Percentiles rank a stretch among this genome's conserved stretches.
These are phyloP conservation scores for Scedosporium aurantiacum DNA, from an alignment of 2,329 filamentous ascomycete species.

Conservation along the genomic window DNA sequence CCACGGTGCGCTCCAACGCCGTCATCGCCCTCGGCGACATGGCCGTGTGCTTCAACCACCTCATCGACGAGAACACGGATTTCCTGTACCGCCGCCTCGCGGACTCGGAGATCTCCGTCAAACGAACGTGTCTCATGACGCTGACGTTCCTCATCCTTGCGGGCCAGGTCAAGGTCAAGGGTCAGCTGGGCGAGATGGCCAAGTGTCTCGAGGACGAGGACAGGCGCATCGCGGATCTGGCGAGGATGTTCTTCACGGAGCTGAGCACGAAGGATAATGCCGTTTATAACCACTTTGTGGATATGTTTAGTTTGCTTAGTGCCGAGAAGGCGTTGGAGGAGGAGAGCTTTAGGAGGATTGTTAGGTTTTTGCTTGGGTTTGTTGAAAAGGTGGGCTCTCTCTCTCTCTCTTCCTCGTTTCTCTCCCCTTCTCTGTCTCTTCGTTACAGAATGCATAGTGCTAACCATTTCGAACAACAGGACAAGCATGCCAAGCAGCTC, in stretches of 20 bases:
- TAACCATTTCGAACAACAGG: slow-evolving; percentile 39
- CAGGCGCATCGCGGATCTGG: slow-evolving; percentile 83
- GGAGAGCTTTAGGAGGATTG: slow-evolving; percentile 72
- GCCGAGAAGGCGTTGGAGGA: slow-evolving; percentile 73
- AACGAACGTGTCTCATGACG: slow-evolving; percentile 96
- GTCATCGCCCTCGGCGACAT: slow-evolving; percentile 97
- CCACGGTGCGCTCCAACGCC: slow-evolving; percentile 88
- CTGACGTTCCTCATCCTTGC: slow-evolving; percentile 93
- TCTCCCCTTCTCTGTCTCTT: background rate
- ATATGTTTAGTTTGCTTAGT: slow-evolving; percentile 92
- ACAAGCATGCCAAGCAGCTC: slow-evolving; percentile 93
- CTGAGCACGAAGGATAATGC: slow-evolving; percentile 97
- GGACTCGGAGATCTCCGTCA: slow-evolving; percentile 79
- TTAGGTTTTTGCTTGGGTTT: slow-evolving; percentile 89
- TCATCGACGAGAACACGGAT: slow-evolving; percentile 98
- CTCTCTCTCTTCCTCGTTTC: background rate
- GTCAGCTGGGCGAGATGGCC: slow-evolving; percentile 96
- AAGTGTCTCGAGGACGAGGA: slow-evolving; percentile 98
- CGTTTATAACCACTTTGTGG: slow-evolving; percentile 98
- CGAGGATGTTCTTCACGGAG: slow-evolving; percentile 97
- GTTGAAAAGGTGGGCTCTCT: slow-evolving; percentile 73
- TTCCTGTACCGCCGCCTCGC: slow-evolving; percentile 91
- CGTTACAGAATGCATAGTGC: slow-evolving; percentile 8
- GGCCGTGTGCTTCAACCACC: slow-evolving; percentile 98
- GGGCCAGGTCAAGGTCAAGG: slow-evolving; percentile 98